Conservation (phyloP, 345 rosid species). For the Carallia brachiata region DNA sequence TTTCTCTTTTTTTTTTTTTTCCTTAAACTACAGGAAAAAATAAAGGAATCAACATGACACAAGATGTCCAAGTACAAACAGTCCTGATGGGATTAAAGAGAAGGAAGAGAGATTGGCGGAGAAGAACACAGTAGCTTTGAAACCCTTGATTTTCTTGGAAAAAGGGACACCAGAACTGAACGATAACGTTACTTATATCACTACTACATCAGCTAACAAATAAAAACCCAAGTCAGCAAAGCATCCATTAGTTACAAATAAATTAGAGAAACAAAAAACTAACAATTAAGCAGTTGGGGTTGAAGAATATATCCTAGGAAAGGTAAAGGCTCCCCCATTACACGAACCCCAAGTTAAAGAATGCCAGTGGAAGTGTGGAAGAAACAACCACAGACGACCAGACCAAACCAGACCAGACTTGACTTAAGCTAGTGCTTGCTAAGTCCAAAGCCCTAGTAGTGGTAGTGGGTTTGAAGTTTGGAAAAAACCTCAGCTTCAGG, state of each 20-base stretch:
- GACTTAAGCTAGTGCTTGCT: background rate
- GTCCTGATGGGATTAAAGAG: background rate
- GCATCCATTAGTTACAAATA: too few species aligned
- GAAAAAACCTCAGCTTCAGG: conserved; percentile 7
- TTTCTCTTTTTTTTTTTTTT: too few species aligned
- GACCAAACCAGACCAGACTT: background rate
- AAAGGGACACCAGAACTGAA: too few species aligned
- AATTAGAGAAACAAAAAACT: background rate
- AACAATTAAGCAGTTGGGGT: too few species aligned
- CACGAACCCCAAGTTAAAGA: background rate
- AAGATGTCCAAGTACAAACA: background rate
- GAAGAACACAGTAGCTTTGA: background rate
- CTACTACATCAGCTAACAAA: too few species aligned
- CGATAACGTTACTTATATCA: too few species aligned
- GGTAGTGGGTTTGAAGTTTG: background rate
- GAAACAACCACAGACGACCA: background rate
- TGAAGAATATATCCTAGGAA: background rate
- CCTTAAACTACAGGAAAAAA: background rate
- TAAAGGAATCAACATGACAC: background rate
- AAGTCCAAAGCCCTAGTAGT: too few species aligned
- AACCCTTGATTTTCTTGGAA: too few species aligned
- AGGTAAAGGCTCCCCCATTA: background rate
- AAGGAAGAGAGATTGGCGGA: background rate
- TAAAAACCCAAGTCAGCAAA: too few species aligned
- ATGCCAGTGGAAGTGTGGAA: background rate